phyloP scores from a whole-genome alignment of 352 stramenopile species.

The Phytophthora megakarya region DNA sequence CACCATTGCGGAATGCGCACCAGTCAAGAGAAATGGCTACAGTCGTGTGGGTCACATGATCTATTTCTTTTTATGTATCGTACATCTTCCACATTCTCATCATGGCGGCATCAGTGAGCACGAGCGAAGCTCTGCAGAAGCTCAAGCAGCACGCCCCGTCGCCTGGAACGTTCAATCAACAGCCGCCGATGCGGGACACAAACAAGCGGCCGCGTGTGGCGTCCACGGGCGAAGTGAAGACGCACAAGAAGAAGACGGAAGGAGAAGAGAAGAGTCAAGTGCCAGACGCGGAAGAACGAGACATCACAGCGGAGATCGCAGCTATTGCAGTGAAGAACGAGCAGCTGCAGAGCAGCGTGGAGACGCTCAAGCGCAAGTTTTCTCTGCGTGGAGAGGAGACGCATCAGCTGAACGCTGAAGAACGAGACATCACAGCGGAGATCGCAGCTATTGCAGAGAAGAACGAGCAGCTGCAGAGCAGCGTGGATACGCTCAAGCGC shows the following conservation, averaged over 20 bases:
- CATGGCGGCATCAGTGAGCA: slow-evolving; percentile 20
- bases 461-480: slow-evolving; percentile 47
- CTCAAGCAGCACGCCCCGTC: slow-evolving; percentile 10
- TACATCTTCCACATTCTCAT: background rate
- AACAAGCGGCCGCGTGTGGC: slow-evolving; percentile 33
- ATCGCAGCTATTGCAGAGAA: slow-evolving; percentile 39
- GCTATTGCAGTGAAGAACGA: slow-evolving; percentile 45
- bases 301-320: slow-evolving; percentile 31
- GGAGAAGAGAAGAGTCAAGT: slow-evolving; percentile 19
- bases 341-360: slow-evolving; percentile 46
- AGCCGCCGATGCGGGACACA: slow-evolving; percentile 9
- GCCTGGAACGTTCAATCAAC: background rate
- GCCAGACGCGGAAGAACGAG: background rate
- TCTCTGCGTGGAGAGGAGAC: too few species aligned
- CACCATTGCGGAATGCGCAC: slow-evolving; percentile 49
- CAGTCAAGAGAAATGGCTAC: slow-evolving; percentile 15
- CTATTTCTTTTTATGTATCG: background rate
- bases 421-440: slow-evolving; percentile 21
- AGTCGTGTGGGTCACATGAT: background rate
- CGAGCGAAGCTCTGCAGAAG: slow-evolving; percentile 21
- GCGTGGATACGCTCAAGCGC: slow-evolving; percentile 47
- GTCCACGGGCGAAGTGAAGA: slow-evolving; percentile 11
- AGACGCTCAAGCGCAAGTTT: slow-evolving; percentile 45
- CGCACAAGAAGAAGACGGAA: slow-evolving; percentile 29
- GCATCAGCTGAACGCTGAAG: too few species aligned